Evolutionary conservation across 257 asterid genomes (phyloP).

Genomic region (Phtheirospermum japonicum): DNA sequence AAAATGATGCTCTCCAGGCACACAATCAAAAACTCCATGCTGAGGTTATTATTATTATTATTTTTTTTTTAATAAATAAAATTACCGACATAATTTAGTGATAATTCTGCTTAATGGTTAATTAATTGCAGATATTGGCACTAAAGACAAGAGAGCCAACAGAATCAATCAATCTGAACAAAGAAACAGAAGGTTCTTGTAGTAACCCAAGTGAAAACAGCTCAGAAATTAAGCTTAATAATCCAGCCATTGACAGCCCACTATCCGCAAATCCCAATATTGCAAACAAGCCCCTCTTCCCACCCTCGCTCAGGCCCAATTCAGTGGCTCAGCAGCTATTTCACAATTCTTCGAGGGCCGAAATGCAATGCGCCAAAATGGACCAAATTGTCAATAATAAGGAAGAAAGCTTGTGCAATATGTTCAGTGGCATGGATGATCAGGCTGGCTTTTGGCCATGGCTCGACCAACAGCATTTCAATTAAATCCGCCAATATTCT

Average conservation of each 20-base stretch:
- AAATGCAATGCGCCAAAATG: slow-evolving; percentile 47
- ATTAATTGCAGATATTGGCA: slow-evolving; percentile 56
- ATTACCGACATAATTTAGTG: too few relatives aligned
- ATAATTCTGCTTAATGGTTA: too few relatives aligned
- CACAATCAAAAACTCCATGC: slow-evolving; percentile 55
- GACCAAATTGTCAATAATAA: slow-evolving; percentile 43
- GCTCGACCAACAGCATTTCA: slow-evolving; percentile 84
- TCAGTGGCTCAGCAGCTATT: slow-evolving; percentile 48
- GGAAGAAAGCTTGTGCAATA: slow-evolving; percentile 76
- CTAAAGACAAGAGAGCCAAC: slow-evolving; percentile 82
- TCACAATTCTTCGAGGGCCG: slow-evolving; percentile 43
- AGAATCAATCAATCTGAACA: slow-evolving; percentile 85
- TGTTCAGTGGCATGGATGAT: slow-evolving; percentile 81
- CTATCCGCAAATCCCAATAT: slow-evolving; percentile 26
- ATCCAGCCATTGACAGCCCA: slow-evolving; percentile 72
- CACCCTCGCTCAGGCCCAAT: slow-evolving; percentile 43
- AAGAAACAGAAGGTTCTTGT: slow-evolving; percentile 88
- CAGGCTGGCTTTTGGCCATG: slow-evolving; percentile 97
- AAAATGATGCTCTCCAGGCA: slow-evolving; percentile 45
- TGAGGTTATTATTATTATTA: too few relatives aligned
- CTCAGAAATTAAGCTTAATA: slow-evolving; percentile 68
- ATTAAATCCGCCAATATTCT: slow-evolving; percentile 24
- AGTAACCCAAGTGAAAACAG: slow-evolving; percentile 89
- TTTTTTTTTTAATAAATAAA: too few relatives aligned
- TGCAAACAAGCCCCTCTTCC: slow-evolving; percentile 51